Evolutionary conservation across 345 rosid genomes (phyloP).

Genomic region (Ceriops tagal): DNA sequence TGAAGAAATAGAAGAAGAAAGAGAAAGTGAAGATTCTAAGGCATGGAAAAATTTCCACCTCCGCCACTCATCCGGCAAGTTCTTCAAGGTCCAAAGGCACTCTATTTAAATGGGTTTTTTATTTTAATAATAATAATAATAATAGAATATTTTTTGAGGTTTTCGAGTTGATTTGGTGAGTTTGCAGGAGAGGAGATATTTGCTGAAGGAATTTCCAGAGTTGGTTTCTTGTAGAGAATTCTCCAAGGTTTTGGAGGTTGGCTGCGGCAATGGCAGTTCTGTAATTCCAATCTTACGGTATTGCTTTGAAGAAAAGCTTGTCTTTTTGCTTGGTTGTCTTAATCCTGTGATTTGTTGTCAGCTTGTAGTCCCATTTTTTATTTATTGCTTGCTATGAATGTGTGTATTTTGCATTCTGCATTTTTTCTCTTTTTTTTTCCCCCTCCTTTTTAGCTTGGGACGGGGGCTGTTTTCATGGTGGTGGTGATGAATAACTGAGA

Average conservation of each 20-base stretch:
- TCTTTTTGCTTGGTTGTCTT: neutral
- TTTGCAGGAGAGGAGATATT: slow-evolving; percentile 75
- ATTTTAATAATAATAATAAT: neutral
- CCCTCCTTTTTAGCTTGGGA: too few relatives aligned
- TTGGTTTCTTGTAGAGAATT: slow-evolving; percentile 47
- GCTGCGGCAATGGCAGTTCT: slow-evolving; percentile 90
- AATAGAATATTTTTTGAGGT: neutral
- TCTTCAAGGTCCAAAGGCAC: slow-evolving; percentile 63
- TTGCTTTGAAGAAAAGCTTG: neutral
- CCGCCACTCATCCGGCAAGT: slow-evolving; percentile 77
- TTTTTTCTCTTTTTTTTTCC: too few relatives aligned
- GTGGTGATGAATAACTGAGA: too few relatives aligned
- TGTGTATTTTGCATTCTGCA: too few relatives aligned
- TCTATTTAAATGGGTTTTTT: neutral
- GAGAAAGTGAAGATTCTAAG: slow-evolving; percentile 25
- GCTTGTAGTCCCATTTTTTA: neutral
- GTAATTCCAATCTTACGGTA: slow-evolving; percentile 77
- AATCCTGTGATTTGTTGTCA: neutral
- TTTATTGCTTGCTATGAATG: too few relatives aligned
- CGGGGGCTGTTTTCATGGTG: too few relatives aligned
- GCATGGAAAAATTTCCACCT: slow-evolving; percentile 73
- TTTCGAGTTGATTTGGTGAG: neutral
- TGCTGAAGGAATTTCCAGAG: slow-evolving; percentile 86
- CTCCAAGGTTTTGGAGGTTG: slow-evolving; percentile 73
- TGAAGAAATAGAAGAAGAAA: neutral